Evolutionary conservation across 192 early-diverging fungal genomes (phyloP), one percentile per base, ranked within the genome.

Genomic region (Haplosporangium gracile): DNA sequence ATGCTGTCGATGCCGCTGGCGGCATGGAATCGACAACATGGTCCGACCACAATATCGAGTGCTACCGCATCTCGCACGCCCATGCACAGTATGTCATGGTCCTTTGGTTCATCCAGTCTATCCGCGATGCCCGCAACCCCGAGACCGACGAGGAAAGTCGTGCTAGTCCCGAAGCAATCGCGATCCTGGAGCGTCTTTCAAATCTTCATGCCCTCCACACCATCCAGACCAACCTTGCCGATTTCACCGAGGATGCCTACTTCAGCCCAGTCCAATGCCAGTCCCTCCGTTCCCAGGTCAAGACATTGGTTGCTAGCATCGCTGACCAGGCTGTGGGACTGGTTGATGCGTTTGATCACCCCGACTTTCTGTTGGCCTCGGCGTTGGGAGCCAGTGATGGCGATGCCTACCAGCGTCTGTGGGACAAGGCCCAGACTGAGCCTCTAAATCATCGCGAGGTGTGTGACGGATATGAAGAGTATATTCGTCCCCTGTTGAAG

Each of bases 371-470:
- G 36, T 89, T 98, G 5, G 91, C 94, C 83, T 95, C 95, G 38
- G 93, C 95, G 2, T 84, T 98, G 38, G 97, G 94, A n/a, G 88
- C 93, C 36, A 91, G 86, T 40, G 95, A 96, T 75, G 96, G 95
- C 53, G 90, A 93, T 53, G 94, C 95, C 9, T 97, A 97, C 74
- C 95, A 95, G 73, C 57, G 81, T 26, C 43, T 89, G 60, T 79
- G 83, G 77, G 77, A 89, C 29, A 82, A 79, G 81, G 86, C 81
- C 11, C 70, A 74, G 39, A 76, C 74, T 29, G 81, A 82, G 63
- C 86, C 86, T 0, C 42, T 88, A 70, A 82, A 82, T 65, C 26
- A 40, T 39, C 42, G 47, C 47, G 68, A 82, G 51, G 80, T 82
- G 36, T 82, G 80, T 43, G 80, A 82, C 53, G 80, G 80, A 13